A percentile compares a stretch with the other conserved stretches of the same genome.
Evolutionary conservation across 1,284 basidiomycete species (phyloP).

Genomic region (Tilletia caries): DNA sequence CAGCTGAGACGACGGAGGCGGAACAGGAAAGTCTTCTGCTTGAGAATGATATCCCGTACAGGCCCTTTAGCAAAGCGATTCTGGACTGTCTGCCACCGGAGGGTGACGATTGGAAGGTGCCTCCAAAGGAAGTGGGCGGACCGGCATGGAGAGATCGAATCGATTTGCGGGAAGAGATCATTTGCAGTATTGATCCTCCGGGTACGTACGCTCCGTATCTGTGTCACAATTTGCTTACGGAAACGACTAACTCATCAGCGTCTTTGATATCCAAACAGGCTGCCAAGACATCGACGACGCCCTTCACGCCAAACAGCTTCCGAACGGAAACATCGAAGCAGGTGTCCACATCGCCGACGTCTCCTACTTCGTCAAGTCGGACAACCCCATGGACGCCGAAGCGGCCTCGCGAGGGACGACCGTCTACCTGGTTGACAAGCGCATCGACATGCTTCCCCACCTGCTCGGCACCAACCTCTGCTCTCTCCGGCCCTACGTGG

Average conservation of each 20-base stretch:
- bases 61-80: constrained; percentile 92
- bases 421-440: constrained; percentile 96
- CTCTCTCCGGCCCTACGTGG: constrained; percentile 86
- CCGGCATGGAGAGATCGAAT: constrained; percentile 78
- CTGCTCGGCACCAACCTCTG: constrained; percentile 95
- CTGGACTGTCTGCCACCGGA: constrained; percentile 83
- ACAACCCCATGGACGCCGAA: constrained; percentile 95
- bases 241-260: too few species aligned
- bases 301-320: constrained; percentile 80
- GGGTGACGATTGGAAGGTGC: constrained; percentile 90
- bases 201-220: background rate
- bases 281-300: constrained; percentile 99
- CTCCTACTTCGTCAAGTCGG: constrained; percentile 88
- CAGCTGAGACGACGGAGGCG: constrained; percentile 88
- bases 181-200: constrained; percentile 94
- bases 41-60: constrained; percentile 93
- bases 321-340: constrained; percentile 93
- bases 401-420: constrained; percentile 93
- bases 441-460: constrained; percentile 96
- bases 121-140: constrained; percentile 64
- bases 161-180: constrained; percentile 78
- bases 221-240: too few species aligned
- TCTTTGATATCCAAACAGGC: too few species aligned
- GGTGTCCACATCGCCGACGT: constrained; percentile 99
- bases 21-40: constrained; percentile 91